Percentiles rank a stretch among this genome's conserved stretches.
These are phyloP conservation scores for Diaporthe citrichinensis DNA, from an alignment of 2,329 filamentous ascomycete species.

Conservation along the genomic window DNA sequence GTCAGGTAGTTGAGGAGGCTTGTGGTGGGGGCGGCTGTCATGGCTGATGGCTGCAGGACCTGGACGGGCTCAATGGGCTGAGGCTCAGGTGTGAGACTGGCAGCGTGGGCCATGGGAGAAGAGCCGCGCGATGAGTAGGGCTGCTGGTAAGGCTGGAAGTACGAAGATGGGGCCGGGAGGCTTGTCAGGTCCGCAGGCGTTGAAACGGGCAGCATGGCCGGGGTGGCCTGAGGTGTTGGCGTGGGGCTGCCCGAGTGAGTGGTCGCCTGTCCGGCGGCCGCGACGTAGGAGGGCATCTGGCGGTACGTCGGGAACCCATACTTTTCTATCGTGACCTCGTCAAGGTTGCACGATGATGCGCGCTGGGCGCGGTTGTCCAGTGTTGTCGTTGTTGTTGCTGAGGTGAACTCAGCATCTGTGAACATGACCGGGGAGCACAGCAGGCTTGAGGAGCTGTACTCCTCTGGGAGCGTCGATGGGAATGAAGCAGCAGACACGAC, in stretches of 20 bases:
- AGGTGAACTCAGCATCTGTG: conserved; percentile 56
- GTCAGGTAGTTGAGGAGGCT: conserved; percentile 86
- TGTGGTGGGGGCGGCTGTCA: conserved; percentile 67
- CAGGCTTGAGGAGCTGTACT: conserved; percentile 59
- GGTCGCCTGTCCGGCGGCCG: conserved; percentile 46
- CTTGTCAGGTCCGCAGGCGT: conserved; percentile 51
- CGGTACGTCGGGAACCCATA: conserved; percentile 90
- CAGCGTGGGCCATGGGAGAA: conserved; percentile 57
- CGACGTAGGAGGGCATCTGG: conserved; percentile 73
- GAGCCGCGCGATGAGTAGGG: conserved; percentile 61
- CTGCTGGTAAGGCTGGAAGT: conserved; percentile 56
- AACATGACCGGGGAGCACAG: conserved; percentile 77
- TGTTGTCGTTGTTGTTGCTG: conserved; percentile 23
- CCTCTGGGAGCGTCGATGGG: conserved; percentile 53
- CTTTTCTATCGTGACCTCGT: conserved; percentile 74
- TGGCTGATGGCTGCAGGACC: conserved; percentile 51
- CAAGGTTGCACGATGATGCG: conserved; percentile 77
- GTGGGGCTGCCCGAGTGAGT: conserved; percentile 47
- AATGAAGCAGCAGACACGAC: conserved; percentile 52
- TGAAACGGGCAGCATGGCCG: conserved; percentile 46
- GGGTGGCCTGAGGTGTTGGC: conserved; percentile 46
- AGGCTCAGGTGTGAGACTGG: conserved; percentile 54
- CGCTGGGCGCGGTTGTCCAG: conserved; percentile 65
- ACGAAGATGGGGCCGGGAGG: conserved; percentile 49
- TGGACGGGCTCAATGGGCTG: conserved; percentile 52